Base-by-base conservation (phyloP, 2,329 filamentous ascomycete species). In the Penicillium concentricum region DNA sequence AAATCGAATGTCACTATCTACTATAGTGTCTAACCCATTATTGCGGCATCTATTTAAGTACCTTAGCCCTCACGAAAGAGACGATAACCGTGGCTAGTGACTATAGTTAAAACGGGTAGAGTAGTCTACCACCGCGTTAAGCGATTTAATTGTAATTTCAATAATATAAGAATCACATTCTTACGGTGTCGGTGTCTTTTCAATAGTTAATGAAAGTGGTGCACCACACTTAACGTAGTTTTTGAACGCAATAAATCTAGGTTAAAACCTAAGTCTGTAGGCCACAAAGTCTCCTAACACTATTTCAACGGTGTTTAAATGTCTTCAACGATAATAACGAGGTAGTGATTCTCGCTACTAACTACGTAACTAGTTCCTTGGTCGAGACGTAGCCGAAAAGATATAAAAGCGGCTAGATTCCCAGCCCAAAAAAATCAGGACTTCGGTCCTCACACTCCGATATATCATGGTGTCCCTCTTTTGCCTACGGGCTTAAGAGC, bases 191-290 rank as follows among this genome's bases (percentile, higher is more conserved):
- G 12, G 5, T 42, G 12, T 50, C 47, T 34, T 49, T 43, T 51
- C 28, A 51, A 51, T 20, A 35, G 38, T 51, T 43, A 38, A 43
- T 35, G 38, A n/a, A 51, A 51, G 48, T 43, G 13, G n/a, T 50
- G 32, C 8, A 41, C 35, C 47, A 47, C 12, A 39, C 34, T 46
- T 18, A 46, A 46, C 28, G 43, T 18, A 46, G 8, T 12, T 37
- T 37, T 48, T n/a, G 32, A 46, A 15, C 22, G 37, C 2, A 34
- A 42, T 42, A 6, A 42, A 24, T 51, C 18, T 18, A 42, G 38
- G 28, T 34, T 3, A 16, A 51, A 24, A 34, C 37, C 42, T 51
- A 38, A 51, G 2, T 51, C 48, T 51, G 38, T 42, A 51, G 38
- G 48, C 38, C 48, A 42, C 26, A 42, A 42, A 34, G 24, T 42